Base-by-base conservation (phyloP, 176 grass and related monocot species). In the Juncus effusus region DNA sequence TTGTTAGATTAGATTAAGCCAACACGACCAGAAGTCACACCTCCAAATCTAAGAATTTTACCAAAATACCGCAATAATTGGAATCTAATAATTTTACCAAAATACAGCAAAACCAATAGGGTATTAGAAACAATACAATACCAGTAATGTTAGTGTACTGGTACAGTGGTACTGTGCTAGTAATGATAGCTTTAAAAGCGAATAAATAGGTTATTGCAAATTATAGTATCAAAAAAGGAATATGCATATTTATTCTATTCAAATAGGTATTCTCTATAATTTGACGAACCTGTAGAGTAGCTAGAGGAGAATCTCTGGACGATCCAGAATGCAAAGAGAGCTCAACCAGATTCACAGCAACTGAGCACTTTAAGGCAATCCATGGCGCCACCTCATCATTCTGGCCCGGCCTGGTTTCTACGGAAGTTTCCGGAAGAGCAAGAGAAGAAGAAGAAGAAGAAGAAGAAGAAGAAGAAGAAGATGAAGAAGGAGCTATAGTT, bases 311-410 rank as follows among this genome's bases (percentile, higher is more conserved):
- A 77, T 96, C 92, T 80, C 87, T 88, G 75, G 70, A 77, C 0
- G 62, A 82, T 50, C 87, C 87, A 56, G 87, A 96, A 83, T 96
- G 92, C 70, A 96, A 74, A 72, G 85, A 83, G 78, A 96, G 92
- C 70, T 91, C 87, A 74, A 96, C 74, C 59, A 96, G 74, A 81
- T 88, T 81, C 80, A 96, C 78, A 7, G 77, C 64, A 76, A 91
- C 82, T 5, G 82, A 81, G 9, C 84, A 45, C 68, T 91, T 96
- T 69, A 76, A 91, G 53, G 87, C 64, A 78, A 91, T 89, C 85
- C 93, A 97, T 81, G 67, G 80, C 66, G 73, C 82, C 38, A 4
- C 64, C 66, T 61, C 75, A 68, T 56, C 67, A 55, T 71, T 40
- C 49, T 69, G 44, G 56, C 72, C 38, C 52, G 78, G 42, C 16